These are phyloP conservation scores for Penicillium griseofulvum DNA, from an alignment of 2,329 filamentous ascomycete species.

Conservation along the genomic window DNA sequence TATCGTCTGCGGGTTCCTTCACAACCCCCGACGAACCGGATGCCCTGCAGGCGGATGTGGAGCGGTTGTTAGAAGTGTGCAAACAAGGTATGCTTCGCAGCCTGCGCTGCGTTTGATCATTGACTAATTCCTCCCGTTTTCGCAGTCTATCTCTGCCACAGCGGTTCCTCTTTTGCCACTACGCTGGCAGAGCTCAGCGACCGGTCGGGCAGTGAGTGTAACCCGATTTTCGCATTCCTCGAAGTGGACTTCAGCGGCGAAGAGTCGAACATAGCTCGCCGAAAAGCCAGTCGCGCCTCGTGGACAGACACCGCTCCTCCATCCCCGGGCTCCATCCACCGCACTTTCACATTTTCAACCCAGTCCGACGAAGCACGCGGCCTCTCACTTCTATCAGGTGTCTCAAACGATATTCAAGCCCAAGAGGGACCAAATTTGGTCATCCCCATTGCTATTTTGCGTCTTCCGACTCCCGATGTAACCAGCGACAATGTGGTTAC, in stretches of 20 bases:
- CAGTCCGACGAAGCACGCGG: slow-evolving; percentile 50
- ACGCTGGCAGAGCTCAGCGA: slow-evolving; percentile 54
- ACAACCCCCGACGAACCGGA: slow-evolving; percentile 41
- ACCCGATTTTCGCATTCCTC: slow-evolving; percentile 57
- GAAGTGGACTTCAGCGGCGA: slow-evolving; percentile 47
- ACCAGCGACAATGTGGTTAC: slow-evolving; percentile 10
- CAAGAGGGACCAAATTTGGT: slow-evolving; percentile 50
- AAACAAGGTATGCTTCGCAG: slow-evolving; percentile 48
- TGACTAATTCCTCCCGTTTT: slow-evolving; percentile 15
- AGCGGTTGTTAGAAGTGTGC: slow-evolving; percentile 51
- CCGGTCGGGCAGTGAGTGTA: slow-evolving; percentile 45
- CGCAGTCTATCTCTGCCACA: slow-evolving; percentile 54
- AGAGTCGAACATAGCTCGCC: slow-evolving; percentile 36
- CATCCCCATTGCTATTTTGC: slow-evolving; percentile 50
- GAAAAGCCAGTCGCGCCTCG: slow-evolving; percentile 30
- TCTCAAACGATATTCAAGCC: slow-evolving; percentile 51
- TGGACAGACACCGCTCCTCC: slow-evolving; percentile 32
- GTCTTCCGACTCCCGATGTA: slow-evolving; percentile 25
- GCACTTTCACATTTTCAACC: slow-evolving; percentile 44
- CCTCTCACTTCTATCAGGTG: slow-evolving; percentile 47
- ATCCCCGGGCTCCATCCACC: slow-evolving; percentile 33
- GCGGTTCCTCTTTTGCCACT: slow-evolving; percentile 52
- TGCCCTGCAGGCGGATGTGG: slow-evolving; percentile 49
- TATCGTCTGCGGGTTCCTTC: slow-evolving; percentile 27
- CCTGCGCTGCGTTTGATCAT: background rate